phyloP scores from a whole-genome alignment of 2,329 filamentous ascomycete species.

The Fusarium transvaalense region DNA sequence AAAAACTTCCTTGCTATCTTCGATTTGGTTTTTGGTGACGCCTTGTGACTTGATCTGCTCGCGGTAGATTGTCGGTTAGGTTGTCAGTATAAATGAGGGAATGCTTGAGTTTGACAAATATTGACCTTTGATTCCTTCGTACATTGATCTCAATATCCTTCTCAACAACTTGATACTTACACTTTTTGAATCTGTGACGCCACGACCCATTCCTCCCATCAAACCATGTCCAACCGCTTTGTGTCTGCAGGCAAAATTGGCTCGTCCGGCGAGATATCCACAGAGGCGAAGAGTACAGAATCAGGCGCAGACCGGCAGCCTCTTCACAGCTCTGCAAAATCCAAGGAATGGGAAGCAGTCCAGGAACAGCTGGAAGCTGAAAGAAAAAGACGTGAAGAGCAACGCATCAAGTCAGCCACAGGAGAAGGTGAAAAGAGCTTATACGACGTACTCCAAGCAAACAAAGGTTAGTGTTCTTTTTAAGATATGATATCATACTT shows the following conservation, averaged over 20 bases:
- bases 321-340: conserved; percentile 42
- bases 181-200: neutral
- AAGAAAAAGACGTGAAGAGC: conserved; percentile 65
- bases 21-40: neutral
- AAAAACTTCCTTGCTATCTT: neutral
- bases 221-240: conserved; percentile 66
- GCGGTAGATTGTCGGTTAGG: conserved; percentile 32
- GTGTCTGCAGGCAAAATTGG: conserved; percentile 66
- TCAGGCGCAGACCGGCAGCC: conserved; percentile 26
- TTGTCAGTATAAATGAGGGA: neutral
- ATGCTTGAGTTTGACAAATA: neutral
- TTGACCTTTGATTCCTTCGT: neutral
- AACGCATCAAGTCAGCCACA: conserved; percentile 58
- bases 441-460: conserved; percentile 82
- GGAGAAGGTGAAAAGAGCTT: conserved; percentile 69
- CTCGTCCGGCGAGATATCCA: conserved; percentile 43
- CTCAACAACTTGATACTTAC: neutral
- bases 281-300: conserved; percentile 31
- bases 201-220: neutral
- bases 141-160: neutral
- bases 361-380: conserved; percentile 74
- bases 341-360: conserved; percentile 72
- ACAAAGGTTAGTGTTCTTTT: conserved; percentile 72
- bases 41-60: neutral
- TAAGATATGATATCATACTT: neutral